phyloP scores from a whole-genome alignment of 768 basidiomycete genomes.

The Mycena maculata region DNA sequence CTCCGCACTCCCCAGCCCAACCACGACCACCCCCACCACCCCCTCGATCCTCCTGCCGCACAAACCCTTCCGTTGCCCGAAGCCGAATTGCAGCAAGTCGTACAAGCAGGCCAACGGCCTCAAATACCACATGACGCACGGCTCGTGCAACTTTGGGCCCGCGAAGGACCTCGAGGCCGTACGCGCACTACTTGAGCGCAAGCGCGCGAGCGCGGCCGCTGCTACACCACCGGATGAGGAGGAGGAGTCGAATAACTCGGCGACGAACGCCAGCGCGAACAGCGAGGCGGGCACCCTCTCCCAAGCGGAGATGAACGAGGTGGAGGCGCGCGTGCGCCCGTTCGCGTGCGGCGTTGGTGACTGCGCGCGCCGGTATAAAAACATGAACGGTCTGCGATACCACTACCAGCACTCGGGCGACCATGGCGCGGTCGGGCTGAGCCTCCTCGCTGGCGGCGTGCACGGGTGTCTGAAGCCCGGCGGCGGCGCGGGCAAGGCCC shows the following conservation, averaged over 20 bases:
- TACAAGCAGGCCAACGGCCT: conserved; percentile 97
- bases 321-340: conserved; percentile 80
- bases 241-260: neutral
- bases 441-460: conserved; percentile 81
- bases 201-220: conserved; percentile 42
- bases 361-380: conserved; percentile 92
- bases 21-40: conserved; percentile 28
- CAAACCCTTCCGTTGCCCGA: conserved; percentile 94
- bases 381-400: conserved; percentile 97
- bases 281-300: conserved; percentile 5
- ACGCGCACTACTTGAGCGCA: conserved; percentile 74
- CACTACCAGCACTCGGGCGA: conserved; percentile 98
- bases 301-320: conserved; percentile 34
- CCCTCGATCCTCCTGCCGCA: conserved; percentile 49
- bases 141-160: conserved; percentile 93
- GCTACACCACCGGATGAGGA: neutral
- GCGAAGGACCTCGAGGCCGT: conserved; percentile 86
- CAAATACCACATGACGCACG: conserved; percentile 95
- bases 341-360: conserved; percentile 93
- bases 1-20: conserved; percentile 30
- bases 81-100: conserved; percentile 94
- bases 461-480: conserved; percentile 59
- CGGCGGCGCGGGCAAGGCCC: neutral
- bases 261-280: neutral
- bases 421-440: conserved; percentile 90